Conservation (phyloP, 139 green algal species). For the Diplosphaera chodatii region DNA sequence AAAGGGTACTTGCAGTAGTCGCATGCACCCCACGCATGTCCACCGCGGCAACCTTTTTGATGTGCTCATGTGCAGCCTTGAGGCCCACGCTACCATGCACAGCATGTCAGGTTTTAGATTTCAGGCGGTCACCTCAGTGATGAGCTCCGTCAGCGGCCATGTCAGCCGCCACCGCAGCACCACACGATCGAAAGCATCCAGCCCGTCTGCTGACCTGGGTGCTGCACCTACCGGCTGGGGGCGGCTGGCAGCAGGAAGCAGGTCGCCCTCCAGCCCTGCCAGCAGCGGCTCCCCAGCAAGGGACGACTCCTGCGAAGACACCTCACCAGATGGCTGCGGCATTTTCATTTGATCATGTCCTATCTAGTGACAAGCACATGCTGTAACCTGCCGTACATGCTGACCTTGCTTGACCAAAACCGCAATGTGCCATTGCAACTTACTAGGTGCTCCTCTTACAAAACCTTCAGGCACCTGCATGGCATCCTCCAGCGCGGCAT, state of each 20-base stretch:
- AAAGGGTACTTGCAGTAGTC: too few species aligned
- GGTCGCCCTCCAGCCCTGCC: background rate
- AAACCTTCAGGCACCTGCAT: background rate
- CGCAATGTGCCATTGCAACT: too few species aligned
- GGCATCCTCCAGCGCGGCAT: constrained; percentile 1
- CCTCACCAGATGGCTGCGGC: background rate
- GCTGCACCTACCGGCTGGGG: background rate
- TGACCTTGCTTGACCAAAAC: too few species aligned
- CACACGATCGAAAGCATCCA: constrained; percentile 15
- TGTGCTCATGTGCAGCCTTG: too few species aligned
- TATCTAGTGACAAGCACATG: too few species aligned
- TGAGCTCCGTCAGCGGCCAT: constrained; percentile 15
- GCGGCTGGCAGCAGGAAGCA: background rate
- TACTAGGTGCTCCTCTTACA: too few species aligned
- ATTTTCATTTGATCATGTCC: too few species aligned
- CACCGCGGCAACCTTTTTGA: too few species aligned
- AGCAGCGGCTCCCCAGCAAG: constrained; percentile 7
- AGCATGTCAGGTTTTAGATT: too few species aligned
- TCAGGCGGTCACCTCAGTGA: constrained; percentile 18
- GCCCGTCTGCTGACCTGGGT: background rate
- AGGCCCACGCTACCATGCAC: too few species aligned
- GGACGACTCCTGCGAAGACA: constrained; percentile 14
- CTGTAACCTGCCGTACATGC: too few species aligned
- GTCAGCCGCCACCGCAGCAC: constrained; percentile 7
- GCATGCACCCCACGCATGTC: too few species aligned